Conservation (phyloP, 352 stramenopile species). For the Globisporangium nodosum region DNA sequence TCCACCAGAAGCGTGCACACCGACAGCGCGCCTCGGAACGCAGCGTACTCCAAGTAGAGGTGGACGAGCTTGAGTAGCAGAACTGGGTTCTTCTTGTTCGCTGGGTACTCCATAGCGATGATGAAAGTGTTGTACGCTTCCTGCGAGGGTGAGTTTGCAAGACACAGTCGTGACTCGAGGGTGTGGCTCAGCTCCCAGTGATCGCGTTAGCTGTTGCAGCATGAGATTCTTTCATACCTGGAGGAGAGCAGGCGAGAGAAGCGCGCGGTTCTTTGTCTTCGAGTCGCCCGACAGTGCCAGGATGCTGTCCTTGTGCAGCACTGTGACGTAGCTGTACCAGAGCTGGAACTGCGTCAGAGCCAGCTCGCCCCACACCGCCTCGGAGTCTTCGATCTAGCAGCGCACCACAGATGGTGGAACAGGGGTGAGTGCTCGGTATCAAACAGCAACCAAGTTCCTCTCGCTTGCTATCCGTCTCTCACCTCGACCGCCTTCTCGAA, state of each 20-base stretch:
- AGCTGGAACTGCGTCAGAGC: conserved; percentile 51
- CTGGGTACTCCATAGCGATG: conserved; percentile 71
- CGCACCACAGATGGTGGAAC: neutral
- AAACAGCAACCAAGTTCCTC: neutral
- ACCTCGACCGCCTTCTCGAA: conserved; percentile 50
- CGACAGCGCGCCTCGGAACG: conserved; percentile 52
- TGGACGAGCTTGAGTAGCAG: conserved; percentile 48
- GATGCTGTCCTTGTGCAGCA: conserved; percentile 30
- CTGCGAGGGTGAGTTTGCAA: conserved; percentile 11
- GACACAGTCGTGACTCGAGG: neutral
- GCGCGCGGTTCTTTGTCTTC: conserved; percentile 9
- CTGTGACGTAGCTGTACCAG: conserved; percentile 41
- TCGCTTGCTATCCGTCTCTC: neutral
- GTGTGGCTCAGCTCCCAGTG: neutral
- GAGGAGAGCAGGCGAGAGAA: conserved; percentile 4
- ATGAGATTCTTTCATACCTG: conserved; percentile 1
- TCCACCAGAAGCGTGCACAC: conserved; percentile 68
- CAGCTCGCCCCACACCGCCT: conserved; percentile 51
- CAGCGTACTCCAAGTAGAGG: conserved; percentile 67
- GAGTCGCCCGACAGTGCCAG: conserved; percentile 9
- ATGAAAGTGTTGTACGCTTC: conserved; percentile 72
- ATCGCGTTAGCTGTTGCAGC: neutral
- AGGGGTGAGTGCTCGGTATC: neutral
- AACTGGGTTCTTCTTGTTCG: conserved; percentile 53
- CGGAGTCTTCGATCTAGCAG: conserved; percentile 52